Base-by-base conservation (phyloP, 163 green algal species). In the Chlamydomonas reinhardtii region DNA sequence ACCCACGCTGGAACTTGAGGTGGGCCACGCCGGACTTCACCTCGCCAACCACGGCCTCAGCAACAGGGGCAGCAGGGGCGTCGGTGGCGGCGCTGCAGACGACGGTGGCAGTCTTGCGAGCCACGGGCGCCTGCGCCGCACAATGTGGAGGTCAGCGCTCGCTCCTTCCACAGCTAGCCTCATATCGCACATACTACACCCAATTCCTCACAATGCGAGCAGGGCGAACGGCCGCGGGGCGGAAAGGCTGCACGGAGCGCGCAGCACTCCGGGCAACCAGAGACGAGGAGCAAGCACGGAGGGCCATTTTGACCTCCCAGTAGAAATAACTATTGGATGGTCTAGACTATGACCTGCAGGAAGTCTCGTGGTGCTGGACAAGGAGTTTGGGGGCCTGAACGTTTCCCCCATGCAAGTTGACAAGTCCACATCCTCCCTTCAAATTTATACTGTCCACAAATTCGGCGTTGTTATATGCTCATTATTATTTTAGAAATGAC, bases 1-100 rank as follows among this genome's bases (percentile, higher is more conserved):
- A 94, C 73, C 93, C 93, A 4, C 93, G 85, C 87, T 95, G 90
- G 85, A 93, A 94, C 20, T 73, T 74, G 48, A 94, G 83, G 68
- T 92, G 88, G 11, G 93, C 93, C 35, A 91, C 77, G 69, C 88
- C 92, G 19, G 80, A 71, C 85, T 94, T 92, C 11, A 65, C 34
- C 39, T 32, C 77, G 52, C 43, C 73, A 17, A 85, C 56, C 20
- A 59, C 56, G n/a, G 89, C 72, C 83, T 89, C 86, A 32, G 69
- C 48, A 4, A 76, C 75, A 65, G 82, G 77, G 22, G 39, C 73
- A 54, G 56, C 74, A 19, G 80, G 80, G 24, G 61, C 83, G 29
- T 84, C 79, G 0, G 74, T 68, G 31, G 79, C 83, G 74, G 83
- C 88, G 34, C 52, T 87, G 83, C 83, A 91, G 22, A 91, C 88